Conservation (phyloP, 2,329 filamentous ascomycete genomes). For the Dothidotthia symphoricarpi region DNA sequence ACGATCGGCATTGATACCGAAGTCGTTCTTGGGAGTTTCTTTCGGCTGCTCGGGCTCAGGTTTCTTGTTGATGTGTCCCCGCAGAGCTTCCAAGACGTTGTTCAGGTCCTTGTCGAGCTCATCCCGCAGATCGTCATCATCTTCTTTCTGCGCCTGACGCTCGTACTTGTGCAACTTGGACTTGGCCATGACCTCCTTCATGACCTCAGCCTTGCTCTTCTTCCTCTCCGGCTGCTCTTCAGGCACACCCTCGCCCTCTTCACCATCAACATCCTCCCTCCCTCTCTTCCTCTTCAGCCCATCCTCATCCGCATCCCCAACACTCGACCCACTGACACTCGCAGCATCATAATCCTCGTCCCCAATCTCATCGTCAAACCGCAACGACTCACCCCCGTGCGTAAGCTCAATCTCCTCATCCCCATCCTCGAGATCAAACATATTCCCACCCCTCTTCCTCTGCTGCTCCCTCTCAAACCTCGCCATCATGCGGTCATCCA, state of each 20-base stretch:
- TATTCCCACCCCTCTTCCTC: slow-evolving; percentile 70
- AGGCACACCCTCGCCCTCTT: slow-evolving; percentile 26
- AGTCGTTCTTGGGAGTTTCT: slow-evolving; percentile 41
- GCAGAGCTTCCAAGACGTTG: slow-evolving; percentile 71
- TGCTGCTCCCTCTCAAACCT: slow-evolving; percentile 88
- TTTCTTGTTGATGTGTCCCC: slow-evolving; percentile 54
- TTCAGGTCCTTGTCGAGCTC: slow-evolving; percentile 81
- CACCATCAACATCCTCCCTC: slow-evolving; percentile 51
- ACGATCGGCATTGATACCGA: slow-evolving; percentile 59
- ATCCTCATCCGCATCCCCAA: slow-evolving; percentile 38
- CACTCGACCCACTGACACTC: slow-evolving; percentile 59
- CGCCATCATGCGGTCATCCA: slow-evolving; percentile 88
- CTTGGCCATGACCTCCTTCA: slow-evolving; percentile 97
- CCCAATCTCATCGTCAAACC: slow-evolving; percentile 55
- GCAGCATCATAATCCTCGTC: slow-evolving; percentile 77
- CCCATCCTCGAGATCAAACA: slow-evolving; percentile 90
- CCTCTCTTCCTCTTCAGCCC: slow-evolving; percentile 45
- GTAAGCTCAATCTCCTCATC: slow-evolving; percentile 72
- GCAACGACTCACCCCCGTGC: slow-evolving; percentile 75
- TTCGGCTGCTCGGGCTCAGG: slow-evolving; percentile 44
- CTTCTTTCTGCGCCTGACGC: slow-evolving; percentile 86
- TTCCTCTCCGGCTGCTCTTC: slow-evolving; percentile 72
- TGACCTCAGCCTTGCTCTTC: slow-evolving; percentile 94
- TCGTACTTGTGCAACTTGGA: slow-evolving; percentile 95
- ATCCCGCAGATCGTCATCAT: slow-evolving; percentile 82